A percentile compares a stretch with the other conserved stretches of the same genome.
These are phyloP conservation scores for Russula emetica DNA, from an alignment of 768 basidiomycete species.

Conservation along the genomic window DNA sequence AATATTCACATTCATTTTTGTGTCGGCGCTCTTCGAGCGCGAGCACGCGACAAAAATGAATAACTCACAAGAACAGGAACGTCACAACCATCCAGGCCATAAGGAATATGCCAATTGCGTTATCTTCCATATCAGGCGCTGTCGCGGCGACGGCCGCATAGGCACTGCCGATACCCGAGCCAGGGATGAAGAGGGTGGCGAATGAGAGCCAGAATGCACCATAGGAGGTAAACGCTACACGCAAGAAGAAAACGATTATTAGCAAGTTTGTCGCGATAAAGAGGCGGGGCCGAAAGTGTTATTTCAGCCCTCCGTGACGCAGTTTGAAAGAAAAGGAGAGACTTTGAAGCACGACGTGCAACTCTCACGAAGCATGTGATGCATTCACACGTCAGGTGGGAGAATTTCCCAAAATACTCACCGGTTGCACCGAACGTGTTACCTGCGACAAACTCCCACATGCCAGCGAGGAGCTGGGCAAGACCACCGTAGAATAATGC, in stretches of 20 bases:
- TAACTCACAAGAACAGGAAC: conserved; percentile 57
- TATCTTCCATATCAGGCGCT: conserved; percentile 38
- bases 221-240: conserved; percentile 70
- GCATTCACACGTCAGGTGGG: too few relatives aligned
- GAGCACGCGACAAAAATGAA: not conserved
- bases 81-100: conserved; percentile 72
- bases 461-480: conserved; percentile 80
- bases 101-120: conserved; percentile 72
- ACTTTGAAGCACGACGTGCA: too few relatives aligned
- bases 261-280: too few relatives aligned
- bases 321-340: too few relatives aligned
- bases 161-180: conserved; percentile 54
- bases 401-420: conserved; percentile 35
- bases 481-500: conserved; percentile 81
- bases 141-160: conserved; percentile 35
- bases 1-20: too few relatives aligned
- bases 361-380: too few relatives aligned
- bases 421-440: conserved; percentile 72
- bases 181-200: conserved; percentile 66
- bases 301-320: too few relatives aligned
- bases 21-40: not conserved
- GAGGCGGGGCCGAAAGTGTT: too few relatives aligned
- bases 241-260: not conserved
- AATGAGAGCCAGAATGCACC: conserved; percentile 90
- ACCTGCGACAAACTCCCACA: conserved; percentile 61